A percentile compares a stretch with the other conserved stretches of the same genome.
Evolutionary conservation across 495 filamentous ascomycete species (phyloP).

Genomic region (Sporormia fimetaria): DNA sequence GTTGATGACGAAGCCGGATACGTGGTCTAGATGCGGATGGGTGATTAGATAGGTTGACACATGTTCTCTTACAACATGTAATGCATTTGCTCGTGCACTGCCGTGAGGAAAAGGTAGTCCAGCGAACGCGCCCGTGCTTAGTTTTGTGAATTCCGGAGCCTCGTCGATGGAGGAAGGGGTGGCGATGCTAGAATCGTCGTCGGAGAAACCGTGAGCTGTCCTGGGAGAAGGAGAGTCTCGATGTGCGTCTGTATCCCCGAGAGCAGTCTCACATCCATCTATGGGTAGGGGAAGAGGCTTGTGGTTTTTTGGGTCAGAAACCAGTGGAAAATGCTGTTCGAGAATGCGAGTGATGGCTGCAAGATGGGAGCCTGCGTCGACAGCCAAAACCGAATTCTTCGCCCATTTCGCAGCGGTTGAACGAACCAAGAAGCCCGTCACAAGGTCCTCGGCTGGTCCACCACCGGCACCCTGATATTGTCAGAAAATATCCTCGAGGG

Average conservation of each 20-base stretch:
- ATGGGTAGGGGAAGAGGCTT: not conserved
- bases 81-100: slow-evolving; percentile 62
- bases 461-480: slow-evolving; percentile 67
- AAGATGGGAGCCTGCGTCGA: slow-evolving; percentile 87
- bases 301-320: slow-evolving; percentile 5
- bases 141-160: slow-evolving; percentile 21
- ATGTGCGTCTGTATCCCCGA: too few relatives aligned
- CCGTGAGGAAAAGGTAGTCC: slow-evolving; percentile 54
- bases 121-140: slow-evolving; percentile 53
- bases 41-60: slow-evolving; percentile 85
- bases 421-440: slow-evolving; percentile 80
- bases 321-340: slow-evolving; percentile 37
- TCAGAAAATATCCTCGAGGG: not conserved
- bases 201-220: slow-evolving; percentile 8
- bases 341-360: slow-evolving; percentile 68
- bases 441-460: slow-evolving; percentile 78
- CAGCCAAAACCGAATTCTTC: slow-evolving; percentile 68
- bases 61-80: slow-evolving; percentile 61
- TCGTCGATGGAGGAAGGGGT: slow-evolving; percentile 10
- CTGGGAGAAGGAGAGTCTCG: slow-evolving; percentile 13
- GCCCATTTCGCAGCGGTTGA: slow-evolving; percentile 67
- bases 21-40: slow-evolving; percentile 88
- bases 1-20: slow-evolving; percentile 84
- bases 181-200: slow-evolving; percentile 13
- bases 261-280: slow-evolving; percentile 5